Percentiles rank a stretch among this genome's conserved stretches.
These are phyloP conservation scores for Exophiala spinifera DNA, from an alignment of 2,329 filamentous ascomycete species.

Conservation along the genomic window DNA sequence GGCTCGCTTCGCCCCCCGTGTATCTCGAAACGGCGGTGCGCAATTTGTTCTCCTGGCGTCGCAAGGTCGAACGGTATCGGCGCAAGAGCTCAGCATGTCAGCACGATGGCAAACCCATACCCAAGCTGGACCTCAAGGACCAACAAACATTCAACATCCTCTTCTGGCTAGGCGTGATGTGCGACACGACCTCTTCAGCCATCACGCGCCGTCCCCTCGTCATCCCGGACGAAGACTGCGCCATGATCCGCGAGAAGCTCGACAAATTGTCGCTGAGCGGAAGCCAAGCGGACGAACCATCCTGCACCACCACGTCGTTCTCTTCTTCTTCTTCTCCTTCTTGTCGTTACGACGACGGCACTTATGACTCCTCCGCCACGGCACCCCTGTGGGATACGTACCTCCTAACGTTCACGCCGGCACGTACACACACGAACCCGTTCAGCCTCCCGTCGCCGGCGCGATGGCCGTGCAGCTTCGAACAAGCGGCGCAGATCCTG, in stretches of 20 bases:
- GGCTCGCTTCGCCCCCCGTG: slow-evolving; percentile 14
- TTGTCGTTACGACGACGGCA: no score
- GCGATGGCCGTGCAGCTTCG: slow-evolving; percentile 55
- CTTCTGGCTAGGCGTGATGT: slow-evolving; percentile 60
- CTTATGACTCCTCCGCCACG: no score
- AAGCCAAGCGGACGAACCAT: no score
- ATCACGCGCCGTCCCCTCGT: slow-evolving; percentile 50
- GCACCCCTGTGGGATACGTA: slow-evolving; percentile 33
- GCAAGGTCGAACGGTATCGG: slow-evolving; percentile 16
- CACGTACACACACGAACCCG: slow-evolving; percentile 27
- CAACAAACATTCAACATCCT: slow-evolving; percentile 52
- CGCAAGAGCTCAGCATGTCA: slow-evolving; percentile 1
- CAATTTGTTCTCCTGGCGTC: slow-evolving; percentile 20
- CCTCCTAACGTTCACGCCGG: slow-evolving; percentile 11
- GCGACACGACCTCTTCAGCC: slow-evolving; percentile 56
- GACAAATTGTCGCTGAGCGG: not conserved
- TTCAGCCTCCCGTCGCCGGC: not conserved
- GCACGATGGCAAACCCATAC: not conserved
- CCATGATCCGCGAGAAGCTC: slow-evolving; percentile 31
- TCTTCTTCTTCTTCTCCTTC: no score
- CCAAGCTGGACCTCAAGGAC: slow-evolving; percentile 32
- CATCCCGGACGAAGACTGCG: slow-evolving; percentile 48
- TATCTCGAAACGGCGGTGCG: slow-evolving; percentile 24
- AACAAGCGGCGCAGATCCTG: slow-evolving; percentile 49
- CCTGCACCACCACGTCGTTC: no score